phyloP scores from a whole-genome alignment of 169 alveolate species.

The Eimeria falciformis region DNA sequence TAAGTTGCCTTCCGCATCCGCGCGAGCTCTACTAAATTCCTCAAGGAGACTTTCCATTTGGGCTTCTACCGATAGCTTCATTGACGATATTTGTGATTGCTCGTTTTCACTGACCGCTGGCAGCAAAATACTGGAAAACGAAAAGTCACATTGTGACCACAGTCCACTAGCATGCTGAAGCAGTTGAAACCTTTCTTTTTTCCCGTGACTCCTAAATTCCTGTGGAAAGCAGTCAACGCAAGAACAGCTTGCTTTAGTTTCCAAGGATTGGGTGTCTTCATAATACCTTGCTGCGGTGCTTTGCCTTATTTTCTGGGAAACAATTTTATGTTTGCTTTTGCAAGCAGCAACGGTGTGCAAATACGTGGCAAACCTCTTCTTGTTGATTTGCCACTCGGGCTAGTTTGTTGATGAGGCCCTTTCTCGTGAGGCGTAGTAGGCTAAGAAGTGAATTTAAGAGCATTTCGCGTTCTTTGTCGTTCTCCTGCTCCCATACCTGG shows the following conservation, averaged over 20 bases:
- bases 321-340: no score
- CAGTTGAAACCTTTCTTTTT: constrained; percentile 23
- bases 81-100: constrained; percentile 46
- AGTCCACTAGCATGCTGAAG: constrained; percentile 28
- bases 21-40: constrained; percentile 52
- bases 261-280: no score
- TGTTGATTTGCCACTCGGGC: constrained; percentile 38
- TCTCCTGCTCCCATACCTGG: constrained; percentile 41
- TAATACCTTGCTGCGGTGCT: no score
- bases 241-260: background rate
- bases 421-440: constrained; percentile 45
- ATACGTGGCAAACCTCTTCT: background rate
- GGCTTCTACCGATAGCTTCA: constrained; percentile 41
- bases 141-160: constrained; percentile 46
- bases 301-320: no score
- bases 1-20: constrained; percentile 62
- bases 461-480: constrained; percentile 50
- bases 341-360: no score
- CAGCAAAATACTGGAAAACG: constrained; percentile 36
- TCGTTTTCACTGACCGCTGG: constrained; percentile 65
- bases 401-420: constrained; percentile 39
- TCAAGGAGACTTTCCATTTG: constrained; percentile 51
- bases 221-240: background rate
- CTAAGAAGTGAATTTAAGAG: constrained; percentile 49
- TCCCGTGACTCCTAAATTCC: constrained; percentile 14